These are phyloP conservation scores for Dryas drummondii DNA, from an alignment of 306 rosid species.

Conservation along the genomic window DNA sequence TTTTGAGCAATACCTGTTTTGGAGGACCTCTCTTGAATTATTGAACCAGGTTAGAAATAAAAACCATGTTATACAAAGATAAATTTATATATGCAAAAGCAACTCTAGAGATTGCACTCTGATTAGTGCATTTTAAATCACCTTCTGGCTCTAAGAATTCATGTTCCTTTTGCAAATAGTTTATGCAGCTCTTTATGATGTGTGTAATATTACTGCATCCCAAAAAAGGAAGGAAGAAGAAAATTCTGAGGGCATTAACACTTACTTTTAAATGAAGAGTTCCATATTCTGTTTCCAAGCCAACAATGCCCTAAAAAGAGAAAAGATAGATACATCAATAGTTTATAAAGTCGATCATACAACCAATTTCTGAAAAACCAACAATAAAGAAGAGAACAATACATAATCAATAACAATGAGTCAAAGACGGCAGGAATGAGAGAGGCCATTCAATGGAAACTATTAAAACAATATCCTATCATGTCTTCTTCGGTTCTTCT, in stretches of 20 bases:
- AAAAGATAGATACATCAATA: not conserved
- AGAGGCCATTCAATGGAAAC: not conserved
- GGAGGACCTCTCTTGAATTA: not conserved
- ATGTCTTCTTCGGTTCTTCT: not conserved
- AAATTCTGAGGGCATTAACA: not conserved
- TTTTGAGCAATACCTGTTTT: not conserved
- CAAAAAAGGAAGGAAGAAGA: not conserved
- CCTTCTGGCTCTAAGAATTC: not conserved
- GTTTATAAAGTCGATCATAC: constrained; percentile 17
- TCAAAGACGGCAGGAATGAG: not conserved
- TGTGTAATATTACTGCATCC: not conserved
- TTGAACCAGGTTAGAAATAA: not conserved
- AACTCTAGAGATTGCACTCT: not conserved
- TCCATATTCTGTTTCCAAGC: constrained; percentile 68
- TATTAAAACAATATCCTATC: not conserved
- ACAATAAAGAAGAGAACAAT: constrained; percentile 10
- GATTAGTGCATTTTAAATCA: not conserved
- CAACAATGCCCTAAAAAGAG: constrained; percentile 69
- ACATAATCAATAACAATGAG: not conserved
- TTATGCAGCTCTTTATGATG: constrained; percentile 3
- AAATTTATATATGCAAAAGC: not conserved
- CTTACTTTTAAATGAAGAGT: constrained; percentile 83
- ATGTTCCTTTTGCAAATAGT: not conserved
- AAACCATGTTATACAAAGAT: not conserved
- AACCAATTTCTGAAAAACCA: constrained; percentile 13